Evolutionary conservation across 2,329 filamentous ascomycete species (phyloP).

Genomic region (Cryphonectria japonica): DNA sequence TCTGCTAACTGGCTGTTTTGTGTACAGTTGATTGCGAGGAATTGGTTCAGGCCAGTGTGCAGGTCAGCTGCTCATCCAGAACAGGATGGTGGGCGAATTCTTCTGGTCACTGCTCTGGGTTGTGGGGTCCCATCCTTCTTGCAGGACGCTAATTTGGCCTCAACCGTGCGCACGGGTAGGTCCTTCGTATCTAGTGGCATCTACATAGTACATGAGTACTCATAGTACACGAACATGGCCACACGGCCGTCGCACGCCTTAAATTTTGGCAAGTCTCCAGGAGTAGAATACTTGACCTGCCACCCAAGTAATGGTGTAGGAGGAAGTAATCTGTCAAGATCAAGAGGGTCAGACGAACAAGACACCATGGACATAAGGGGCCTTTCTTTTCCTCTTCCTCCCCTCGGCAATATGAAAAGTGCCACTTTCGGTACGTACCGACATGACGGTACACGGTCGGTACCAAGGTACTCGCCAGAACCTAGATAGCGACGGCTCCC

Average conservation of each 20-base stretch:
- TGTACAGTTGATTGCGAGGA: background rate
- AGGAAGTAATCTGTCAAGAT: too few species aligned
- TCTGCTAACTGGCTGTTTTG: background rate
- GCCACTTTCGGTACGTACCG: conserved; percentile 24
- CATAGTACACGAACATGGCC: background rate
- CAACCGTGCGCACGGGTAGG: conserved; percentile 35
- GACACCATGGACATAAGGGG: background rate
- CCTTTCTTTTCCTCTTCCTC: background rate
- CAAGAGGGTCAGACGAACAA: background rate
- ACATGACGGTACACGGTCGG: conserved; percentile 26
- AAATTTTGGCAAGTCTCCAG: background rate
- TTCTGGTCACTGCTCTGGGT: background rate
- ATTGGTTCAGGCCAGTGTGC: background rate
- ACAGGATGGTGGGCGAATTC: background rate
- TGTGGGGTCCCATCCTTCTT: conserved; percentile 5
- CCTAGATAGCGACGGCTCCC: background rate
- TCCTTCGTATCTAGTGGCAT: background rate
- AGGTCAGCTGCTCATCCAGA: background rate
- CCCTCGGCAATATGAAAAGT: background rate
- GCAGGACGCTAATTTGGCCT: conserved; percentile 30
- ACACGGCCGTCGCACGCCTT: background rate
- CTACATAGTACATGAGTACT: background rate
- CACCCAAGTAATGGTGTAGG: background rate
- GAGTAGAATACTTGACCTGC: background rate
- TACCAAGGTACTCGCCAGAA: background rate